Conservation (phyloP, 305 asterid genomes). For the Solanum hybrid region DNA sequence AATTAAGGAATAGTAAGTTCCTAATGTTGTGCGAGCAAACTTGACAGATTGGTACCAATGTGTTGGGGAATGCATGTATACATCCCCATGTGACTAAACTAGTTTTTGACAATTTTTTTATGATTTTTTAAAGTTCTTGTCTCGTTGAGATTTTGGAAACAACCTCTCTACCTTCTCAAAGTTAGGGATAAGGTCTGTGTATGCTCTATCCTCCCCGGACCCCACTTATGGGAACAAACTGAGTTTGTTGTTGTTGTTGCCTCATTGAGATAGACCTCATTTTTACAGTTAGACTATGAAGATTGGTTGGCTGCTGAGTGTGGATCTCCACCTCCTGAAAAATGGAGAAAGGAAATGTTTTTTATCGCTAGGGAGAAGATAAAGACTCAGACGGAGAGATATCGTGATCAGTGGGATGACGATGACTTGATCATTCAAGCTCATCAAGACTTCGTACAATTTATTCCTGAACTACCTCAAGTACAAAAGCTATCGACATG, state of each 20-base stretch:
- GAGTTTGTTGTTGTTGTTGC: not conserved
- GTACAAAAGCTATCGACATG: not conserved
- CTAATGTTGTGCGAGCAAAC: not conserved
- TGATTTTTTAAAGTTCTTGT: not conserved
- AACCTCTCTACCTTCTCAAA: not conserved
- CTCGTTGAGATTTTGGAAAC: not conserved
- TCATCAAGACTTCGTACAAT: conserved; percentile 40
- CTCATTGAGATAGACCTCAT: not conserved
- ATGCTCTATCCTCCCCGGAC: not conserved
- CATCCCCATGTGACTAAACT: not conserved
- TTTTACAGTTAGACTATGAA: conserved; percentile 65
- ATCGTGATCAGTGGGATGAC: conserved; percentile 82
- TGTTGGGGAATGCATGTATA: not conserved
- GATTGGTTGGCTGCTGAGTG: conserved; percentile 70
- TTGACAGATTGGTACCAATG: not conserved
- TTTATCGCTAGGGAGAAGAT: conserved; percentile 36
- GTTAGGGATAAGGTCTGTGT: not conserved
- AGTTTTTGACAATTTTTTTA: not conserved
- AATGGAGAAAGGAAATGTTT: conserved; percentile 79
- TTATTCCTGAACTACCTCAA: conserved; percentile 1
- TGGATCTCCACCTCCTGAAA: conserved; percentile 41
- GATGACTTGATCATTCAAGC: conserved; percentile 47
- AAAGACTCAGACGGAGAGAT: conserved; percentile 43
- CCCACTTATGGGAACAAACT: not conserved
- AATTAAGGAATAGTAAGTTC: not conserved